phyloP scores from a whole-genome alignment of 2,329 filamentous ascomycete genomes.

The Tolypocladium album region DNA sequence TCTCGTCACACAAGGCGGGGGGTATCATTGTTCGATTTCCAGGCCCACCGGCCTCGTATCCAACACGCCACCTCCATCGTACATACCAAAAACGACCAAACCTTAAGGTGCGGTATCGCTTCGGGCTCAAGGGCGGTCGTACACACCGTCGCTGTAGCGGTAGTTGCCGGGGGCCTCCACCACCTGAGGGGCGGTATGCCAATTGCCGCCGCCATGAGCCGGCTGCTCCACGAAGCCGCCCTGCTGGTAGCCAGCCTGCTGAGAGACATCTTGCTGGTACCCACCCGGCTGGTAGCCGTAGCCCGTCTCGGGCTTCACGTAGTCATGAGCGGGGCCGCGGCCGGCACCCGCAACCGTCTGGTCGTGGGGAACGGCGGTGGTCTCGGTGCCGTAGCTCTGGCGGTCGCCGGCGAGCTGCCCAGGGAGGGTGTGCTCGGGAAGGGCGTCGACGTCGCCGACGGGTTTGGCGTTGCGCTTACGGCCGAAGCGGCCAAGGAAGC shows the following conservation, averaged over 20 bases:
- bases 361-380: conserved; percentile 20
- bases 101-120: neutral
- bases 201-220: neutral
- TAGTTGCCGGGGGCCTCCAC: conserved; percentile 13
- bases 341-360: conserved; percentile 3
- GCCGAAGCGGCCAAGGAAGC: conserved; percentile 24
- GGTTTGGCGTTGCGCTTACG: conserved; percentile 9
- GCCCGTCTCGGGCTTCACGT: conserved; percentile 16
- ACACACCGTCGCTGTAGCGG: conserved; percentile 27
- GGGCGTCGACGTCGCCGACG: conserved; percentile 16
- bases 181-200: conserved; percentile 1
- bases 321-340: conserved; percentile 15
- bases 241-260: neutral
- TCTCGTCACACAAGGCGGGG: neutral
- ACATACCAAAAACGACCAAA: neutral
- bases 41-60: neutral
- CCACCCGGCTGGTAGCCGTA: conserved; percentile 8
- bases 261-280: neutral
- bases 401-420: conserved; percentile 25
- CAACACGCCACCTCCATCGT: neutral
- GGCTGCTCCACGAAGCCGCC: neutral
- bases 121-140: conserved; percentile 15
- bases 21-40: neutral
- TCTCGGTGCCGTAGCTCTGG: conserved; percentile 30
- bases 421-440: conserved; percentile 29